Evolutionary conservation across 352 stramenopile species (phyloP), one percentile per base, ranked within the genome.

Genomic region (Blastocystis sp.): DNA sequence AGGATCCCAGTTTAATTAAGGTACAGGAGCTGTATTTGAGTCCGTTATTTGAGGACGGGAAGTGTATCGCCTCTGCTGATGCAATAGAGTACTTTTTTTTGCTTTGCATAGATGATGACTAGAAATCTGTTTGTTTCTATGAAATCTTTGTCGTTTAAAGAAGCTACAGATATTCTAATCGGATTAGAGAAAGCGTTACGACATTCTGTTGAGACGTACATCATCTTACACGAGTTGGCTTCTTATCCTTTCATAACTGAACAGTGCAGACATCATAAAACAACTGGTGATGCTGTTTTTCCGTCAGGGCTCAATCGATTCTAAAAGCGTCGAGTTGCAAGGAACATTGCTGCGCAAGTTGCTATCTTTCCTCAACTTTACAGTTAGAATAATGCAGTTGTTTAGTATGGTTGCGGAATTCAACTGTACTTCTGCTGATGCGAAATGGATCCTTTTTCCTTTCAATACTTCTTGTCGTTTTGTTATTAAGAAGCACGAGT

Each of bases 221-320:
- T 39, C 9, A 37, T 73, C 7, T 7, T 73, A 16, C 63, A 73
- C 30, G 63, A 73, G 63, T 73, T 6, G 24, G 18, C n/a, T 68
- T 3, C 20, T 45, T 7, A 7, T 11, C 7, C 16, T 24, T 4
- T 34, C 26, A 7, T 73, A 45, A 45, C 20, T 20, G 4, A 45
- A 7, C 47, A 73, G 63, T 73, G 30, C 24, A 11, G 2, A 43
- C n/a, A 73, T 73, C 30, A 73, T 73, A 26, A 73, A 73, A 20
- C 63, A 73, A 41, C 20, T 73, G 30, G 63, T 73, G 30, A 73
- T 73, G 63, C 30, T 73, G 24, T 73, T 47, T 73, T 73, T 73
- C 20, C 63, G 63, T 11, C 63, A 73, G 20, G 63, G 63, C 26
- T 73, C 63, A 16, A 34, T 73, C 20, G 63, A 73, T 18, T 47